A percentile compares a stretch with the other conserved stretches of the same genome.
Evolutionary conservation across 768 basidiomycete genomes (phyloP).

Genomic region (Rhodotorula kratochvilovae): DNA sequence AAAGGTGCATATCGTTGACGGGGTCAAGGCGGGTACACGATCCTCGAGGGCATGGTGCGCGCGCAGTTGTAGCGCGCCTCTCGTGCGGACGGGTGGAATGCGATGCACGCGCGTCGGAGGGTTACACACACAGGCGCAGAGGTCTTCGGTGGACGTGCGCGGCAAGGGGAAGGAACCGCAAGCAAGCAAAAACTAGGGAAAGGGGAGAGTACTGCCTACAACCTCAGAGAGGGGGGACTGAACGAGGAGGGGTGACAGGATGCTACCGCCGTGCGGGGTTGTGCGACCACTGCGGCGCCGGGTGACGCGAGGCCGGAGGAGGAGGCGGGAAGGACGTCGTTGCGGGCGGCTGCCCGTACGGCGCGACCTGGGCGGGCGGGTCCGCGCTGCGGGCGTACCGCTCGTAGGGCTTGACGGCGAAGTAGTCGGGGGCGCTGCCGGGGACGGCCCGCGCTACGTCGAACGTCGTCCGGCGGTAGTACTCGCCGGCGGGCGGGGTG

Average conservation of each 20-base stretch:
- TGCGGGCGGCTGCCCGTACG: neutral
- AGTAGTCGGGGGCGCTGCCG: conserved; percentile 14
- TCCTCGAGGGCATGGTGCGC: conserved; percentile 27
- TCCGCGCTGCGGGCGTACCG: neutral
- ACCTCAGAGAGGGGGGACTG: no score
- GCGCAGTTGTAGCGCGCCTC: neutral
- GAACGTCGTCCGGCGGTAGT: conserved; percentile 1
- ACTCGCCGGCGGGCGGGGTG: neutral
- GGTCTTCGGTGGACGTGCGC: neutral
- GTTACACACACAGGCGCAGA: neutral
- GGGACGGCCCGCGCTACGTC: no score
- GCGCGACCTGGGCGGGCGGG: neutral
- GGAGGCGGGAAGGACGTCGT: neutral
- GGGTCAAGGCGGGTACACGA: conserved; percentile 42
- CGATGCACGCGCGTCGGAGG: neutral
- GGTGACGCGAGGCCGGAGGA: neutral
- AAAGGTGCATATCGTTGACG: conserved; percentile 43
- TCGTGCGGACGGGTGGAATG: no score
- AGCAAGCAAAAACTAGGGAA: neutral
- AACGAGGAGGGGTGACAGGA: neutral
- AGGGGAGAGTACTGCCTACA: neutral
- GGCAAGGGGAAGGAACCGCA: neutral
- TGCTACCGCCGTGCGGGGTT: neutral
- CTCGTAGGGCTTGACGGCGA: conserved; percentile 10
- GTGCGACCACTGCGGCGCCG: neutral